Evolutionary conservation across 2,329 filamentous ascomycete species (phyloP), one percentile per base, ranked within the genome.

Genomic region (Triangularia verruculosa): DNA sequence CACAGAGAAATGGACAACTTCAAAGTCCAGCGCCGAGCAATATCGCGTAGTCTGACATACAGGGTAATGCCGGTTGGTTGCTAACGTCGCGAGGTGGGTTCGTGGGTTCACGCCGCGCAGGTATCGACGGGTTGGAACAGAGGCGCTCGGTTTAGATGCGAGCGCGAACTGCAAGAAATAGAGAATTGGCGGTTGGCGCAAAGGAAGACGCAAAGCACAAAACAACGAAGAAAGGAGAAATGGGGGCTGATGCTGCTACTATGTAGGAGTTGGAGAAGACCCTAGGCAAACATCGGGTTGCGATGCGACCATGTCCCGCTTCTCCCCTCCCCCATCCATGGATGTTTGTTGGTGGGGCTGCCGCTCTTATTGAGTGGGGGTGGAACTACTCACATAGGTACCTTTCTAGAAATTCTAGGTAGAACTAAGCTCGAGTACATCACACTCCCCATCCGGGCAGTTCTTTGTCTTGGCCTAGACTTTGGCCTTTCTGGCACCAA

Each of bases 21-120:
- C 39, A 47, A 17, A 20, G 39, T 47, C 39, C n/a, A 47, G n/a
- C n/a, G 39, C 39, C 39, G 17, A 47, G 39, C n/a, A 9, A 47
- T 20, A 17, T 47, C 39, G 39, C 39, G 39, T 47, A 47, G 39
- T 47, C 39, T 47, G 39, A 12, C 39, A 22, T 8, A 8, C 39
- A 47, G 39, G 62, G 58, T n/a, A 30, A 27, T 53, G 34, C 39
- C 7, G 39, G 39, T 43, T 24, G n/a, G 34, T 30, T 62, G 55
- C 52, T 56, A 59, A 61, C 25, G 54, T 9, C 58, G 22, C 20
- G 32, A 12, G 7, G 15, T 43, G 34, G 34, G 34, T 17, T 43
- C 15, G 34, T 20, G 4, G 34, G n/a, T 13, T 43, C 34, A 32
- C 4, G 11, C 30, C 30, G 30, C 30, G 30, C 30, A 12, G 11